These are phyloP conservation scores for Russula lepida DNA, from an alignment of 768 basidiomycete species.

Conservation along the genomic window DNA sequence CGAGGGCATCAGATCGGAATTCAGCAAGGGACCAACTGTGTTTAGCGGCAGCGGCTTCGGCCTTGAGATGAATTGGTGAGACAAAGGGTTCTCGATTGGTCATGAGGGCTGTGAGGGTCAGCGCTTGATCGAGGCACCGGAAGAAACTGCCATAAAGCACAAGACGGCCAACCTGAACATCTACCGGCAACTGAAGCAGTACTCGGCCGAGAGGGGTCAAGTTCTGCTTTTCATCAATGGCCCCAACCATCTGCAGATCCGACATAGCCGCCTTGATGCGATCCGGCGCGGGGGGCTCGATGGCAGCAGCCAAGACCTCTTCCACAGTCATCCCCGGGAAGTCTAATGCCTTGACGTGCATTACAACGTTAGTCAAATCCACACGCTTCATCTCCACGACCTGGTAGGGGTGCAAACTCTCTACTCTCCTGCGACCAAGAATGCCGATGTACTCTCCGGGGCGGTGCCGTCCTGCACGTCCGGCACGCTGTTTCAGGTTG, in stretches of 20 bases:
- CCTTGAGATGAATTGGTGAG: conserved; percentile 67
- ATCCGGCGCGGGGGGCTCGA: conserved; percentile 77
- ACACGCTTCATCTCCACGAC: conserved; percentile 93
- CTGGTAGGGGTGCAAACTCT: conserved; percentile 65
- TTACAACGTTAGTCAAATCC: conserved; percentile 85
- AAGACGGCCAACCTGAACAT: conserved; percentile 82
- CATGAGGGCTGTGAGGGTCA: conserved; percentile 87
- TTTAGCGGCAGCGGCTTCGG: conserved; percentile 63
- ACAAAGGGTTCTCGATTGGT: conserved; percentile 88
- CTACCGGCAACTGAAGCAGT: conserved; percentile 81
- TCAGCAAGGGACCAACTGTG: conserved; percentile 67
- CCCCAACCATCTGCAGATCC: conserved; percentile 77
- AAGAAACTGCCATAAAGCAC: conserved; percentile 89
- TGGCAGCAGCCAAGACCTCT: conserved; percentile 74
- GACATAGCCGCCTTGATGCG: conserved; percentile 76
- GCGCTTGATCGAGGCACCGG: conserved; percentile 78
- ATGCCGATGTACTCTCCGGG: conserved; percentile 89
- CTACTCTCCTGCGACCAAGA: conserved; percentile 53
- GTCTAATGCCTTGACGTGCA: conserved; percentile 92
- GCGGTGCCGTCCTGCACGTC: conserved; percentile 86
- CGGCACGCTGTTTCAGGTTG: conserved; percentile 85
- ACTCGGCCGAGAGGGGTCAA: conserved; percentile 85
- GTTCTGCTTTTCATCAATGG: conserved; percentile 64
- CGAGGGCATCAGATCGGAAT: conserved; percentile 81
- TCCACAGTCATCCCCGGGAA: conserved; percentile 81